Conservation (phyloP, 1,139 yeast genomes). For the Kurtzmaniella quercitrusa region DNA sequence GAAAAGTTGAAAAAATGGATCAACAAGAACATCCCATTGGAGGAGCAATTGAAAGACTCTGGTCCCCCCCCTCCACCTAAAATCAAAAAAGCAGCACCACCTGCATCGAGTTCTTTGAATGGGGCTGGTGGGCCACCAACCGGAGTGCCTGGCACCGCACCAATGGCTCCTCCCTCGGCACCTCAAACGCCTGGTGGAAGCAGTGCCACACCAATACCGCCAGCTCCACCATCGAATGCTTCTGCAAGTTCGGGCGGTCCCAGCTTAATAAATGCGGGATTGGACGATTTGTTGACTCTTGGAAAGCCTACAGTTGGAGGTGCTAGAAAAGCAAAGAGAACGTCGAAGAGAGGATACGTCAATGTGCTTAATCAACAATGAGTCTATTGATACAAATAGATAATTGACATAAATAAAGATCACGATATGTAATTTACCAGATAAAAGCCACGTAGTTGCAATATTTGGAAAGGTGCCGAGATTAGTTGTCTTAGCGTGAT, state of each 20-base stretch:
- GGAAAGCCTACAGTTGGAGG: slow-evolving; percentile 36
- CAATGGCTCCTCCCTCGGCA: slow-evolving; percentile 4
- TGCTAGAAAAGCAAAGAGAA: slow-evolving; percentile 55
- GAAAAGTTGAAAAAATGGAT: slow-evolving; percentile 87
- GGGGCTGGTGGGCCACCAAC: slow-evolving; percentile 3
- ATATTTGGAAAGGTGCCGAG: too few species aligned
- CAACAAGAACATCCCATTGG: slow-evolving; percentile 63
- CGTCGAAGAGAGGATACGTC: slow-evolving; percentile 71
- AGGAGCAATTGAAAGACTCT: slow-evolving; percentile 58
- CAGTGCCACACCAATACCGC: neutral
- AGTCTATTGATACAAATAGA: neutral
- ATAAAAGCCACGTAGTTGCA: too few species aligned
- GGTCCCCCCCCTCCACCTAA: slow-evolving; percentile 77
- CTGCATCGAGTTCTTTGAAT: slow-evolving; percentile 12
- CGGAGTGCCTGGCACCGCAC: slow-evolving; percentile 9
- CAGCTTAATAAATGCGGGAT: slow-evolving; percentile 44
- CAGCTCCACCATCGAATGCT: slow-evolving; percentile 5
- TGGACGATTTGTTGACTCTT: slow-evolving; percentile 66
- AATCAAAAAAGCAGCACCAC: slow-evolving; percentile 30
- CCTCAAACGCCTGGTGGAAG: slow-evolving; percentile 1
- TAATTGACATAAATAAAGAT: too few species aligned
- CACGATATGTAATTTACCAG: too few species aligned
- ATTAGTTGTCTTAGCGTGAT: too few species aligned
- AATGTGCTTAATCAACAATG: slow-evolving; percentile 57
- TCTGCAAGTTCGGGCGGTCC: slow-evolving; percentile 11